Conservation (phyloP, 305 asterid genomes). For the Fraxinus nigra region DNA sequence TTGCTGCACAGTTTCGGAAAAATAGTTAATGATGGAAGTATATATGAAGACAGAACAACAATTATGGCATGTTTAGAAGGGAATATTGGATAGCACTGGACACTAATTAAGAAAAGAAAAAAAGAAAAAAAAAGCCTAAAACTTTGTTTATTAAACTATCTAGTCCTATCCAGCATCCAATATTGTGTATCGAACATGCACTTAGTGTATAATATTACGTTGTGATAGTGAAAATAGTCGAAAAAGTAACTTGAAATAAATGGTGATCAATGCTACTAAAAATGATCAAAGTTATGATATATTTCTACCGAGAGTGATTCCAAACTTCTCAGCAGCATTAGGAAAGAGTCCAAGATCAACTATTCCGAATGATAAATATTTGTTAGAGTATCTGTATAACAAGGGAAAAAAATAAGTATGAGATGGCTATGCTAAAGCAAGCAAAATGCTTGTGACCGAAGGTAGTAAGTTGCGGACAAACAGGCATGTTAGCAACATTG, state of each 20-base stretch:
- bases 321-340: conserved; percentile 90
- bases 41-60: background rate
- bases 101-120: background rate
- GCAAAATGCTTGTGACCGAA: background rate
- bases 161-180: background rate
- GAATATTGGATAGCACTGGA: background rate
- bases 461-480: conserved; percentile 6
- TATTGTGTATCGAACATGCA: background rate
- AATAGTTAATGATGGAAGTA: conserved; percentile 10
- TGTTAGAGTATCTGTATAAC: conserved; percentile 68
- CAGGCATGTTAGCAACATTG: background rate
- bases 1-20: conserved; percentile 41
- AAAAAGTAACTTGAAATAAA: conserved; percentile 13
- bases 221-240: background rate
- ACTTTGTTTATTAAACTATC: background rate
- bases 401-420: conserved; percentile 20
- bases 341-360: conserved; percentile 97
- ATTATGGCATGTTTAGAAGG: background rate
- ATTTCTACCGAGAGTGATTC: conserved; percentile 65
- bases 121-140: background rate
- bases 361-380: conserved; percentile 71
- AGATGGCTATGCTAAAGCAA: conserved; percentile 15
- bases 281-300: conserved; percentile 9
- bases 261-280: background rate
- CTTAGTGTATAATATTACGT: background rate